Percentiles rank a stretch among this genome's conserved stretches.
These are phyloP conservation scores for Euphrasia confusa DNA, from an alignment of 257 asterid genomes.

Conservation along the genomic window DNA sequence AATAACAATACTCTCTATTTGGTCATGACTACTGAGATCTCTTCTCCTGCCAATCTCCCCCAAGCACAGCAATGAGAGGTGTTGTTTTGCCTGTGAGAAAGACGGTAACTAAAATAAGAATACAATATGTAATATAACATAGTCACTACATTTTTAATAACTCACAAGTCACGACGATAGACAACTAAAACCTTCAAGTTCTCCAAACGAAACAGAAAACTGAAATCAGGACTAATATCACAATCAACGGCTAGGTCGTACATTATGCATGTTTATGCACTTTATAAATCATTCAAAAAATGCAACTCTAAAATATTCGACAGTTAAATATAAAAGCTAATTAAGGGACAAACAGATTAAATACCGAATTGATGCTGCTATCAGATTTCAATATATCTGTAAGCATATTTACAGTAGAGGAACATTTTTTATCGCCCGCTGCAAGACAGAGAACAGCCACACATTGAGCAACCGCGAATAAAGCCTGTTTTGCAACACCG, in stretches of 20 bases:
- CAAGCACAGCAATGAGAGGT: constrained; percentile 87
- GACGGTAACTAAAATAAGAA: constrained; percentile 14
- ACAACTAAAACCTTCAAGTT: constrained; percentile 13
- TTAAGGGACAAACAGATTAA: constrained; percentile 22
- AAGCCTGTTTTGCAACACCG: constrained; percentile 93
- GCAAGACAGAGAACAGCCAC: constrained; percentile 99
- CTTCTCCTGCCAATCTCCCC: constrained; percentile 99
- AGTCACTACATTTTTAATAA: constrained; percentile 1
- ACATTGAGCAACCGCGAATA: constrained; percentile 90
- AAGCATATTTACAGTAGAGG: constrained; percentile 86
- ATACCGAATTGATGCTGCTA: constrained; percentile 74
- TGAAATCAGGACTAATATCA: neutral
- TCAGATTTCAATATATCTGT: constrained; percentile 84
- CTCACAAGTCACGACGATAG: constrained; percentile 12
- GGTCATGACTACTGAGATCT: constrained; percentile 84
- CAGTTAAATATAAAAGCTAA: constrained; percentile 8
- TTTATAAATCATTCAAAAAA: constrained; percentile 1
- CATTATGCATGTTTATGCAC: neutral
- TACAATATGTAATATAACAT: constrained; percentile 8
- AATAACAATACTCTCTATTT: constrained; percentile 79
- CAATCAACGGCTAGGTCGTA: constrained; percentile 1
- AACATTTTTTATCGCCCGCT: constrained; percentile 73
- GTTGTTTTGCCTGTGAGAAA: constrained; percentile 75
- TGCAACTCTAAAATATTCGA: constrained; percentile 2
- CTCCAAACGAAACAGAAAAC: constrained; percentile 13